A percentile compares a stretch with the other conserved stretches of the same genome.
Evolutionary conservation across 768 basidiomycete species (phyloP).

Genomic region (Lepiota venenata): DNA sequence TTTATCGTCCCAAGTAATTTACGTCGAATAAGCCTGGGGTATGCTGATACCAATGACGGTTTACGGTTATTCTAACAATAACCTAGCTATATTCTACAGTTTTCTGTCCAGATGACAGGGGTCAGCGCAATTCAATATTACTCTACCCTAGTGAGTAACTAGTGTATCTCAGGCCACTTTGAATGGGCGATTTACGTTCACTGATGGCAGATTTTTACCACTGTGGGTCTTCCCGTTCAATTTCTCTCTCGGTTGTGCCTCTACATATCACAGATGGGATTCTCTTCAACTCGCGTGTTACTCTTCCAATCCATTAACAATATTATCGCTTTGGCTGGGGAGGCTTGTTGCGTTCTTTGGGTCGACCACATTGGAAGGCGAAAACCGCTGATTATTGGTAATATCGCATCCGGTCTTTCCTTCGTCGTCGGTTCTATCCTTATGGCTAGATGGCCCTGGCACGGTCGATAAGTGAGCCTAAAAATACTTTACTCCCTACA

Average conservation of each 20-base stretch:
- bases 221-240: slow-evolving; percentile 19
- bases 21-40: slow-evolving; percentile 42
- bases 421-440: slow-evolving; percentile 42
- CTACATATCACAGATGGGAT: slow-evolving; percentile 33
- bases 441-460: slow-evolving; percentile 41
- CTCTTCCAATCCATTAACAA: slow-evolving; percentile 54
- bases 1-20: slow-evolving; percentile 42
- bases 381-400: slow-evolving; percentile 38
- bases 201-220: slow-evolving; percentile 30
- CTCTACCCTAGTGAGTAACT: slow-evolving; percentile 34
- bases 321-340: slow-evolving; percentile 49
- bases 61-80: slow-evolving; percentile 4
- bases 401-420: slow-evolving; percentile 35
- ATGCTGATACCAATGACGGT: slow-evolving; percentile 14
- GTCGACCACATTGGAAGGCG: slow-evolving; percentile 39
- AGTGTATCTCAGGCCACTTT: background rate
- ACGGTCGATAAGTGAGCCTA: slow-evolving; percentile 37
- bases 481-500: background rate
- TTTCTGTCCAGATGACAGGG: slow-evolving; percentile 61
- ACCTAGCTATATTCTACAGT: slow-evolving; percentile 41
- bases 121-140: slow-evolving; percentile 56
- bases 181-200: background rate
- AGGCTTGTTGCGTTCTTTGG: slow-evolving; percentile 44
- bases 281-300: slow-evolving; percentile 39
- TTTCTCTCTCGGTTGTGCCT: too few relatives aligned